Percentiles rank a stretch among this genome's conserved stretches.
Evolutionary conservation across 1,284 basidiomycete species (phyloP).

Genomic region (Leccinum griseonigrum): DNA sequence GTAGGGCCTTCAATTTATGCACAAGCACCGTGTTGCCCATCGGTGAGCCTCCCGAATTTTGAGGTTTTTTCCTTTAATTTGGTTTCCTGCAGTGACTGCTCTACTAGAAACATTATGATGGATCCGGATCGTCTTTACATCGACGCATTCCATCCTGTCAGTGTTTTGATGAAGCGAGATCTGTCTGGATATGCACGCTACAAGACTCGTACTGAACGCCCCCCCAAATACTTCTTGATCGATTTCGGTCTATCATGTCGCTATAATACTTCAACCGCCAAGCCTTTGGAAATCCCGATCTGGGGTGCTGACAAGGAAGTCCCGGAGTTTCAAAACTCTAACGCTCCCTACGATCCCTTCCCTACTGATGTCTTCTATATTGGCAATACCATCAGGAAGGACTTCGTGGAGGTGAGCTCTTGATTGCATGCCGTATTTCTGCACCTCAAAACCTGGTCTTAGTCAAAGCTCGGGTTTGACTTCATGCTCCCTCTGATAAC

Average conservation of each 20-base stretch:
- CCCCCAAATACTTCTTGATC: constrained; percentile 36
- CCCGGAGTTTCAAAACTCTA: constrained; percentile 20
- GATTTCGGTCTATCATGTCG: constrained; percentile 39
- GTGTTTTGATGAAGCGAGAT: constrained; percentile 16
- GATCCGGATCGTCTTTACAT: constrained; percentile 29
- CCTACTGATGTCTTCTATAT: constrained; percentile 38
- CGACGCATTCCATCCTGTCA: constrained; percentile 27
- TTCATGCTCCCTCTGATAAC: constrained; percentile 17
- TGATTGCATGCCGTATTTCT: not conserved
- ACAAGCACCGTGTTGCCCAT: constrained; percentile 23
- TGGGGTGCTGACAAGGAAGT: constrained; percentile 26
- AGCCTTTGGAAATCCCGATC: constrained; percentile 21
- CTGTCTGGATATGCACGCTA: constrained; percentile 18
- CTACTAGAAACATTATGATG: constrained; percentile 37
- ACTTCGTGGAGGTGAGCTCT: constrained; percentile 28
- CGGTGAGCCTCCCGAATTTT: not conserved
- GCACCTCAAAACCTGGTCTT: not conserved
- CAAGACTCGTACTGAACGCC: constrained; percentile 30
- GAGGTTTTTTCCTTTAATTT: accelerated
- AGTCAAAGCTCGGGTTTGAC: constrained; percentile 16
- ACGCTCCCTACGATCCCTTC: constrained; percentile 33
- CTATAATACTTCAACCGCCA: constrained; percentile 20
- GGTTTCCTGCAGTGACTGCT: constrained; percentile 14
- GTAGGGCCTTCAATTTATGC: constrained; percentile 26
- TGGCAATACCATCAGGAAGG: constrained; percentile 31